phyloP scores from a whole-genome alignment of 371 early-diverging fungal genomes.

The Mortierella sp. region DNA sequence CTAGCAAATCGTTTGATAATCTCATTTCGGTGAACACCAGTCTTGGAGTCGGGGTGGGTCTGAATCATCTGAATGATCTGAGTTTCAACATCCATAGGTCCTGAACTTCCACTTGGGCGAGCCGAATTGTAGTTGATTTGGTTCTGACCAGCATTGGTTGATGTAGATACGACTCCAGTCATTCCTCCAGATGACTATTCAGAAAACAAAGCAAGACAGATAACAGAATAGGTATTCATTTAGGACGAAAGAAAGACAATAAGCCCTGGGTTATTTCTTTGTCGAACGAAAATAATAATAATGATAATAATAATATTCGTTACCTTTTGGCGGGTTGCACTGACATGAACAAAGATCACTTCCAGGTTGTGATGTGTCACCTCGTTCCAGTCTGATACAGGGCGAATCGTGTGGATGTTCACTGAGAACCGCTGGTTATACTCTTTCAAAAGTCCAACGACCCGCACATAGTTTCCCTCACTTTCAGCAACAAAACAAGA shows the following conservation, averaged over 20 bases:
- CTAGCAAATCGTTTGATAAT: conserved; percentile 12
- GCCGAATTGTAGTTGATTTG: background rate
- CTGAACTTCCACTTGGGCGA: background rate
- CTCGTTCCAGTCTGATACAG: conserved; percentile 30
- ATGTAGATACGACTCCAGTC: background rate
- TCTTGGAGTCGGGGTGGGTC: background rate
- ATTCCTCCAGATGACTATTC: background rate
- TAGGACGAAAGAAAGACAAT: too few relatives aligned
- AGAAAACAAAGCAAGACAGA: background rate
- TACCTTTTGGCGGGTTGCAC: conserved; percentile 40
- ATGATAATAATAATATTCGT: background rate
- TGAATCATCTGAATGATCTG: background rate
- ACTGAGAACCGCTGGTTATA: conserved; percentile 20
- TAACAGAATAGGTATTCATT: too few relatives aligned
- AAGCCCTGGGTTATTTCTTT: too few relatives aligned
- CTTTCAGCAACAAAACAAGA: conserved; percentile 4
- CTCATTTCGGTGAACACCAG: conserved; percentile 23
- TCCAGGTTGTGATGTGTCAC: conserved; percentile 39
- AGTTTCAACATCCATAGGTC: background rate
- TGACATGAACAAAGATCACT: conserved; percentile 29
- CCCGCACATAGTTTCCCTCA: conserved; percentile 23
- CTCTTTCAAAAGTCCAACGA: conserved; percentile 24
- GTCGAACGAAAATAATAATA: background rate
- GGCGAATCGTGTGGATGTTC: conserved; percentile 23
- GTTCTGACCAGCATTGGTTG: background rate